Base-by-base conservation (phyloP, 1,284 basidiomycete genomes). In the Papiliotrema laurentii region DNA sequence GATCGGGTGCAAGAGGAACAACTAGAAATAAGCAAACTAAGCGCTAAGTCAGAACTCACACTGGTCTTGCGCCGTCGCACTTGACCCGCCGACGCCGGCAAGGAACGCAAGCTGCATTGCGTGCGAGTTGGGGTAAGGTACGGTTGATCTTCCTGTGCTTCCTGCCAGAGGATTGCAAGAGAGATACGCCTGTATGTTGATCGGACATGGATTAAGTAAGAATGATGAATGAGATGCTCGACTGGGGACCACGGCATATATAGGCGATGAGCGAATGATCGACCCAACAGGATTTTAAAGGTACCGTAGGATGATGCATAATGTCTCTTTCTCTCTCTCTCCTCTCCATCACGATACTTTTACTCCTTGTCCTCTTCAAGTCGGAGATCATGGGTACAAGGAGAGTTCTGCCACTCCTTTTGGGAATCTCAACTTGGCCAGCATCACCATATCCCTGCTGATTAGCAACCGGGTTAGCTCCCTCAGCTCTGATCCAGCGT, bases 71-170 rank as follows among this genome's bases (percentile, higher is more conserved):
- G 1, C 55, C 59, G 45, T 61, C 57, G 41, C 62, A 64, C 34
- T 61, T 63, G 44, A 61, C 59, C 13, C 62, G 45, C 6, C 62
- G 44, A 10, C 56, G 39, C 24, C 58, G 47, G 48, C 62, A 64
- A 2, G 58, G 54, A 1, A 55, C 30, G 35, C 60, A 64, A 25
- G 62, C 62, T 3, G 58, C 54, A 46, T 64, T 60, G 11, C 60
- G 50, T 40, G 59, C 61, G 22, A 64, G 54, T 31, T 64, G 63
- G 11, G 41, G 45, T 16, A 45, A 22, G 0, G 50, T 45, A 16
- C 63, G 34, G 24, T 61, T 55, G 30, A 64, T 51, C 48, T 61
- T 61, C 18, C 55, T 40, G 33, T 56, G 49, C 39, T 53, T 55
- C n/a, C 43, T n/a, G n/a, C n/a, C n/a, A n/a, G n/a, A n/a, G n/a